Evolutionary conservation across 345 rosid species (phyloP).

Genomic region (Salix exigua): DNA sequence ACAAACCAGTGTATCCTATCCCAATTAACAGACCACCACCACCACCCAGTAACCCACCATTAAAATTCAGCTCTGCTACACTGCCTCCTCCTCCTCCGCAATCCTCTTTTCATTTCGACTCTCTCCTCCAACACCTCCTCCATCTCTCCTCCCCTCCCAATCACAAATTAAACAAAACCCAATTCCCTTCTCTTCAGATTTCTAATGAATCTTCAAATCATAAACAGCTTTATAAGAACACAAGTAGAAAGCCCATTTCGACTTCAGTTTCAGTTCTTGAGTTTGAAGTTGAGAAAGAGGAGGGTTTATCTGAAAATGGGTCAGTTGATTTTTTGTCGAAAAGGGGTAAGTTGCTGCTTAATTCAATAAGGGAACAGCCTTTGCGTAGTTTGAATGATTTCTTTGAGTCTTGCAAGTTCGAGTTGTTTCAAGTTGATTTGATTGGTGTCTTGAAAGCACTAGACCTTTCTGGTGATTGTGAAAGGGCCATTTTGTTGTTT

Average conservation of each 20-base stretch:
- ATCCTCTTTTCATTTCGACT: conserved; percentile 56
- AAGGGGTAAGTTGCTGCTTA: conserved; percentile 44
- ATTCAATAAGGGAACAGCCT: conserved; percentile 52
- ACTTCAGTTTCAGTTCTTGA: conserved; percentile 25
- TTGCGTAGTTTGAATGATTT: conserved; percentile 42
- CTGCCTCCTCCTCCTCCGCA: conserved; percentile 40
- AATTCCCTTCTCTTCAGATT: conserved; percentile 42
- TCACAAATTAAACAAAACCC: conserved; percentile 22
- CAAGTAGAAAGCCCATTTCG: conserved; percentile 22
- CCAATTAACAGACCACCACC: conserved; percentile 37
- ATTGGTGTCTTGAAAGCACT: conserved; percentile 59
- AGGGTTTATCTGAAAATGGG: conserved; percentile 20
- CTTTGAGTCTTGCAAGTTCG: conserved; percentile 46
- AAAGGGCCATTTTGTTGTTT: conserved; percentile 61
- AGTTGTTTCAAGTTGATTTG: conserved; percentile 58
- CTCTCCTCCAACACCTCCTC: conserved; percentile 72
- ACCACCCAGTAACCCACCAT: conserved; percentile 27
- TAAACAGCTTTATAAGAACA: conserved; percentile 24
- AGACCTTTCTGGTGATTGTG: conserved; percentile 64
- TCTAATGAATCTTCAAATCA: conserved; percentile 21
- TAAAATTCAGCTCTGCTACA: conserved; percentile 60
- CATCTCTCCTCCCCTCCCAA: conserved; percentile 55
- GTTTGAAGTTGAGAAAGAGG: conserved; percentile 25
- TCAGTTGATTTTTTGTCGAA: conserved; percentile 47
- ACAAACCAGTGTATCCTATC: conserved; percentile 49